Conservation (phyloP, 331 rosid genomes). For the Dryas integrifolia region DNA sequence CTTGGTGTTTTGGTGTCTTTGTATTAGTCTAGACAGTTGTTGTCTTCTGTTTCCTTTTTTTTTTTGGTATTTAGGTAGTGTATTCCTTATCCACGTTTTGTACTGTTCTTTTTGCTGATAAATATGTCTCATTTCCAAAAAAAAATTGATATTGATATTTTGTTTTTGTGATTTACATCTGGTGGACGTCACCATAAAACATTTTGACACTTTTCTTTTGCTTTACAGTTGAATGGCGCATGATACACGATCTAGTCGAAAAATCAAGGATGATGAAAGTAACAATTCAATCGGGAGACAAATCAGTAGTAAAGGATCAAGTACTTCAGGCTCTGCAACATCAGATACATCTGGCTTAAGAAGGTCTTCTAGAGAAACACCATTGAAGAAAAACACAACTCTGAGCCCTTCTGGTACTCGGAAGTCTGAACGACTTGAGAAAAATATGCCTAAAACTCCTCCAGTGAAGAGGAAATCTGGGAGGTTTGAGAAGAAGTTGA, state of each 20-base stretch:
- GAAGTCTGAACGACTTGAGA: conserved; percentile 53
- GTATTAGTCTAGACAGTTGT: no score
- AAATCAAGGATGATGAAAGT: conserved; percentile 44
- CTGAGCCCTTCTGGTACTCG: conserved; percentile 34
- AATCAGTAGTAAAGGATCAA: conserved; percentile 34
- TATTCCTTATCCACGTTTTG: no score
- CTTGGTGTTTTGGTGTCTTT: no score
- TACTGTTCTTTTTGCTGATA: no score
- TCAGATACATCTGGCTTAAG: conserved; percentile 46
- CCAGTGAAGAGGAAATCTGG: conserved; percentile 35
- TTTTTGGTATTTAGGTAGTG: no score
- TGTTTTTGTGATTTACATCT: neutral
- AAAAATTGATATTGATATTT: no score
- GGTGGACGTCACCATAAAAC: neutral
- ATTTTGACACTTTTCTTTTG: neutral
- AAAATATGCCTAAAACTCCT: conserved; percentile 29
- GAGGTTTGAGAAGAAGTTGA: conserved; percentile 41
- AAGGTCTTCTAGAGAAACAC: conserved; percentile 55
- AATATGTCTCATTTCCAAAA: no score
- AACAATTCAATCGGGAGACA: conserved; percentile 37
- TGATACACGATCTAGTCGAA: conserved; percentile 47
- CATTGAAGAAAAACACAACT: conserved; percentile 35
- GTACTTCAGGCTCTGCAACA: conserved; percentile 27
- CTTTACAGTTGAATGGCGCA: conserved; percentile 54
- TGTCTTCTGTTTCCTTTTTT: no score